Percentiles rank a stretch among this genome's conserved stretches.
Conservation (phyloP, 148 eudicot genomes). For the Rhododendron ferrugineum region DNA sequence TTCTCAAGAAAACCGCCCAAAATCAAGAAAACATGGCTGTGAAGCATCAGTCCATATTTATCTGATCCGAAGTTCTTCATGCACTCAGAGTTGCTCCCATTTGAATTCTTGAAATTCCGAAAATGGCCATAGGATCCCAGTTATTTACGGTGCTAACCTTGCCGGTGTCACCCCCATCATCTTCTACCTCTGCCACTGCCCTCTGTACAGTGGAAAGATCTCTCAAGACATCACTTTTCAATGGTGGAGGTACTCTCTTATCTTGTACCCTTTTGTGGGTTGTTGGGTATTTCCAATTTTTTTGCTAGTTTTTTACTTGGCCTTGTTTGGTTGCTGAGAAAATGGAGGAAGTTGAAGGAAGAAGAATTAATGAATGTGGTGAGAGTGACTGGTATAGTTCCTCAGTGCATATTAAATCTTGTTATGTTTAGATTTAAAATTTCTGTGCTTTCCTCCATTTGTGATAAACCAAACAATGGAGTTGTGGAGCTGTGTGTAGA, state of each 20-base stretch:
- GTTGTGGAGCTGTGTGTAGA: not conserved
- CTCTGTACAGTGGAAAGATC: not conserved
- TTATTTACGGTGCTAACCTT: conserved; percentile 1
- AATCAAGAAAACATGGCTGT: not conserved
- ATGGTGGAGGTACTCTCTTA: conserved; percentile 7
- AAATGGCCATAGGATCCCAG: conserved; percentile 3
- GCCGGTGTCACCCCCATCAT: not conserved
- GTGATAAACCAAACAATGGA: not conserved
- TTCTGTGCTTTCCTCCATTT: not conserved
- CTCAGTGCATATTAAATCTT: not conserved
- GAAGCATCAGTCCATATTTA: not conserved
- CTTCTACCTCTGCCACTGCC: not conserved
- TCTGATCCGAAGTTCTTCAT: not conserved
- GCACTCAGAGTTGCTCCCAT: not conserved
- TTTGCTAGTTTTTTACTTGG: not conserved
- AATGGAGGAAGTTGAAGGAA: not conserved
- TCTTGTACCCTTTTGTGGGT: not conserved
- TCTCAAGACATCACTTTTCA: conserved; percentile 1
- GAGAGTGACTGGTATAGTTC: not conserved
- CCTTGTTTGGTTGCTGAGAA: conserved; percentile 1
- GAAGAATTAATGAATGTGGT: not conserved
- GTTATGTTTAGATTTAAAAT: not conserved
- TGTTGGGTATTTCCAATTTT: not conserved
- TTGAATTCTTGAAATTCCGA: not conserved
- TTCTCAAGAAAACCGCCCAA: not conserved